phyloP scores from a whole-genome alignment of 371 early-diverging fungal species.

The Catenaria anguillulae region DNA sequence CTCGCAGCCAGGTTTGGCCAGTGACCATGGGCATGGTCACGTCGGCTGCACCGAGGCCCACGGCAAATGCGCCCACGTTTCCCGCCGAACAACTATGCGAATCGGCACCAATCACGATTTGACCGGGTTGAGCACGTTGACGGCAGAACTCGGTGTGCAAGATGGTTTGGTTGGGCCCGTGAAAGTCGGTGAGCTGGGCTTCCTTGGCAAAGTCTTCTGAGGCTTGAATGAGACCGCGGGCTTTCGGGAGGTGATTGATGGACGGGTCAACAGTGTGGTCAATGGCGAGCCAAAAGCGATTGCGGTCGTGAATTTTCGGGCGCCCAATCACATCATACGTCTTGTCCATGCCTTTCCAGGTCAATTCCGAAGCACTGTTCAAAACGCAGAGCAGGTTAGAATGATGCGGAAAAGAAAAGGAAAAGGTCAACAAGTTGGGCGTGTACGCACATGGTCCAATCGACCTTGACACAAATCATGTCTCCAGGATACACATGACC shows the following conservation, averaged over 20 bases:
- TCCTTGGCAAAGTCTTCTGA: constrained; percentile 52
- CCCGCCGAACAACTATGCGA: constrained; percentile 69
- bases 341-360: constrained; percentile 75
- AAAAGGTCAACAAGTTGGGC: too few relatives aligned
- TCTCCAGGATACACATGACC: constrained; percentile 53
- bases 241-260: constrained; percentile 52
- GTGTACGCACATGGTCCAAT: constrained; percentile 72
- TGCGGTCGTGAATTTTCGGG: constrained; percentile 53
- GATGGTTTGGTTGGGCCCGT: constrained; percentile 59
- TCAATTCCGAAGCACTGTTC: constrained; percentile 59
- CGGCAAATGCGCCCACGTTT: constrained; percentile 56
- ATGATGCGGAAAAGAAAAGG: too few relatives aligned
- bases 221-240: constrained; percentile 44
- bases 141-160: constrained; percentile 68
- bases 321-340: constrained; percentile 58
- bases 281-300: constrained; percentile 65
- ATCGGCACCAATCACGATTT: constrained; percentile 62
- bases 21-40: constrained; percentile 67
- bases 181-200: constrained; percentile 49
- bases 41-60: constrained; percentile 65
- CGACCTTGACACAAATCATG: constrained; percentile 61
- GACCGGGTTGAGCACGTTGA: constrained; percentile 63
- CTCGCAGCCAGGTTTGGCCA: constrained; percentile 67
- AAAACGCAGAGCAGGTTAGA: too few relatives aligned
- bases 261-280: constrained; percentile 63